phyloP scores from a whole-genome alignment of 495 filamentous ascomycete genomes.

The Hyaloscypha hepaticicola region DNA sequence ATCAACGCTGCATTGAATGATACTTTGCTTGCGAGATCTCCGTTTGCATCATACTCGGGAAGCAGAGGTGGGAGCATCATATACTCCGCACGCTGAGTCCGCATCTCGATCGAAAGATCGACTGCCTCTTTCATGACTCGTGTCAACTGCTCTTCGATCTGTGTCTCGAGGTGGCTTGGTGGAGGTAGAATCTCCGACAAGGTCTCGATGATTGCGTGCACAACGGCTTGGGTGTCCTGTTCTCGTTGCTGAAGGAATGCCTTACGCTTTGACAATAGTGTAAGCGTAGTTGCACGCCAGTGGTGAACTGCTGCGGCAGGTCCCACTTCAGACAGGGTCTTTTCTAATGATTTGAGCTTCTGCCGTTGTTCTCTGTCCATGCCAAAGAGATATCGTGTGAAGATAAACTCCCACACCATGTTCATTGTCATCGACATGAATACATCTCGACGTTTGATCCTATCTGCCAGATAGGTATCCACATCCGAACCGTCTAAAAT shows the following conservation, averaged over 20 bases:
- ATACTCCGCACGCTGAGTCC: constrained; percentile 91
- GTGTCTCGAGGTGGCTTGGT: constrained; percentile 67
- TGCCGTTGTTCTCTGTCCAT: constrained; percentile 97
- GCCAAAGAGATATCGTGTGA: constrained; percentile 95
- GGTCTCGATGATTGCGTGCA: constrained; percentile 77
- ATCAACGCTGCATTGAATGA: constrained; percentile 86
- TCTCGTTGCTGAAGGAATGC: constrained; percentile 72
- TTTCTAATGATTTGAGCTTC: constrained; percentile 92
- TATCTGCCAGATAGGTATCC: constrained; percentile 79
- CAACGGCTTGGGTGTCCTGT: constrained; percentile 85
- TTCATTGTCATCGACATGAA: constrained; percentile 98
- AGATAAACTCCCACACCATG: constrained; percentile 97
- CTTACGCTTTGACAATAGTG: constrained; percentile 74
- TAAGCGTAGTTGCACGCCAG: constrained; percentile 94
- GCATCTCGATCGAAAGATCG: constrained; percentile 91
- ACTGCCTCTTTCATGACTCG: constrained; percentile 82
- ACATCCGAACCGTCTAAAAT: constrained; percentile 92
- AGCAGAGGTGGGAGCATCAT: constrained; percentile 96
- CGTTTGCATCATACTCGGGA: constrained; percentile 90
- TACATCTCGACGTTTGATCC: constrained; percentile 81
- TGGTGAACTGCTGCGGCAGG: constrained; percentile 80
- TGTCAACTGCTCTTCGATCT: constrained; percentile 76
- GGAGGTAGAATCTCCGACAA: constrained; percentile 79
- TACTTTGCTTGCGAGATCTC: constrained; percentile 79
- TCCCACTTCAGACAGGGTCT: constrained; percentile 83